Evolutionary conservation across 768 basidiomycete species (phyloP).

Genomic region (Tylopilus sp.): DNA sequence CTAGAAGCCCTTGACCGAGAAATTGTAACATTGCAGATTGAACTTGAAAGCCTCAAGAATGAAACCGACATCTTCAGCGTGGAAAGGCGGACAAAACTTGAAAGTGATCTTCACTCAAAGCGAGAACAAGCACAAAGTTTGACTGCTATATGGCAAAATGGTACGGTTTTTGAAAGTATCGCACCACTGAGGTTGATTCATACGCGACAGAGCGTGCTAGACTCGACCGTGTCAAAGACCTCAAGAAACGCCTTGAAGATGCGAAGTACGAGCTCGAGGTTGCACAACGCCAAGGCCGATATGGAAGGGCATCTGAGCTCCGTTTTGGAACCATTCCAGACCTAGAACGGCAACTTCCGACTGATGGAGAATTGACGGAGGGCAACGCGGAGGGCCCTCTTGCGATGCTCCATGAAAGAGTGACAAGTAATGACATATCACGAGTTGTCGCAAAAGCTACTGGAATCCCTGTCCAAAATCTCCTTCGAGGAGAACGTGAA

Average conservation of each 20-base stretch:
- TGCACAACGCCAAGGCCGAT: conserved; percentile 86
- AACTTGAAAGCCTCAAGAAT: conserved; percentile 85
- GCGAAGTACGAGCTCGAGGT: conserved; percentile 86
- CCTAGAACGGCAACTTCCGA: conserved; percentile 66
- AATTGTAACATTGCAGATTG: conserved; percentile 84
- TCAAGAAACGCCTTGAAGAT: conserved; percentile 72
- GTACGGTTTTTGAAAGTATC: conserved; percentile 29
- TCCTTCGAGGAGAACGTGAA: conserved; percentile 87
- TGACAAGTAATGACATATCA: conserved; percentile 87
- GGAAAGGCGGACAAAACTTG: conserved; percentile 66
- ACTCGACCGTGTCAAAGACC: conserved; percentile 65
- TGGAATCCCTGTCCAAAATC: conserved; percentile 85
- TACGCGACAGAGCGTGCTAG: conserved; percentile 62
- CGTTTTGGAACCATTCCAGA: conserved; percentile 85
- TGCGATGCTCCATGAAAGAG: conserved; percentile 77
- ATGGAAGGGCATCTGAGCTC: conserved; percentile 77
- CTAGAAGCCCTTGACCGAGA: conserved; percentile 80
- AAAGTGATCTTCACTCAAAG: conserved; percentile 57
- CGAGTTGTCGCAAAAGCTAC: conserved; percentile 85
- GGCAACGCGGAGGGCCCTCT: conserved; percentile 41
- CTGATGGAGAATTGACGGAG: conserved; percentile 43
- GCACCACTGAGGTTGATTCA: background rate
- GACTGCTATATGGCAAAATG: conserved; percentile 69
- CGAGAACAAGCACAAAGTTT: conserved; percentile 59
- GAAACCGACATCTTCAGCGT: conserved; percentile 82